Conservation (phyloP, 192 early-diverging fungal genomes). For the Umbelopsis vinacea region DNA sequence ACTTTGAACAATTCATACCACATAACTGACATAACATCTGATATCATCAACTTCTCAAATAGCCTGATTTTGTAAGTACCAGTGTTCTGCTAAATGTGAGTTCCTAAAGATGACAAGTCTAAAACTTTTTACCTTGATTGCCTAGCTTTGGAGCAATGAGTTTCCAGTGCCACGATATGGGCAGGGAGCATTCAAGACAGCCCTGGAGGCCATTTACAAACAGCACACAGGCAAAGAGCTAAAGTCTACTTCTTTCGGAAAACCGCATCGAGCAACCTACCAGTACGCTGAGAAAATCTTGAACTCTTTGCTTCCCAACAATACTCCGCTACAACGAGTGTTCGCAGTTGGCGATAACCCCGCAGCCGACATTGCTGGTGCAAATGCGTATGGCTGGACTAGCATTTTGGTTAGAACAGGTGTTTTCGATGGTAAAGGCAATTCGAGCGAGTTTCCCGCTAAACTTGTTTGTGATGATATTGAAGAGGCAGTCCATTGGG, state of each 20-base stretch:
- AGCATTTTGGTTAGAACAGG: slow-evolving; percentile 75
- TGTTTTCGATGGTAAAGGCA: slow-evolving; percentile 61
- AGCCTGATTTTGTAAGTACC: slow-evolving; percentile 51
- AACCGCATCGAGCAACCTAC: slow-evolving; percentile 82
- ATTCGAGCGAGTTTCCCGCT: slow-evolving; percentile 60
- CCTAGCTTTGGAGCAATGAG: slow-evolving; percentile 84
- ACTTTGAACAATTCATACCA: not conserved
- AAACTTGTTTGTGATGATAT: slow-evolving; percentile 64
- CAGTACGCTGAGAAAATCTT: slow-evolving; percentile 63
- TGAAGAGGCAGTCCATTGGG: slow-evolving; percentile 65
- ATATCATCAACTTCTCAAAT: not conserved
- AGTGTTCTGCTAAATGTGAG: not conserved
- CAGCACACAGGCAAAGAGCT: slow-evolving; percentile 51
- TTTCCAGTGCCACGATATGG: slow-evolving; percentile 77
- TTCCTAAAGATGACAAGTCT: not conserved
- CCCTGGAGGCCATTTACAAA: slow-evolving; percentile 72
- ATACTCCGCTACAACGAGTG: slow-evolving; percentile 25
- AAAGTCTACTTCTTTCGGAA: slow-evolving; percentile 77
- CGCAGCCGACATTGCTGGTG: slow-evolving; percentile 75
- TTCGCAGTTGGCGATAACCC: slow-evolving; percentile 74
- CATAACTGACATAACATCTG: not conserved
- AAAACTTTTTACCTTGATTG: not conserved
- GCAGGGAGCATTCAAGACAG: slow-evolving; percentile 80
- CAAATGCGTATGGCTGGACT: slow-evolving; percentile 74
- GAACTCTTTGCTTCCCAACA: slow-evolving; percentile 12